Conservation (phyloP, 1,284 basidiomycete species). For the Ceratobasidium sp. region DNA sequence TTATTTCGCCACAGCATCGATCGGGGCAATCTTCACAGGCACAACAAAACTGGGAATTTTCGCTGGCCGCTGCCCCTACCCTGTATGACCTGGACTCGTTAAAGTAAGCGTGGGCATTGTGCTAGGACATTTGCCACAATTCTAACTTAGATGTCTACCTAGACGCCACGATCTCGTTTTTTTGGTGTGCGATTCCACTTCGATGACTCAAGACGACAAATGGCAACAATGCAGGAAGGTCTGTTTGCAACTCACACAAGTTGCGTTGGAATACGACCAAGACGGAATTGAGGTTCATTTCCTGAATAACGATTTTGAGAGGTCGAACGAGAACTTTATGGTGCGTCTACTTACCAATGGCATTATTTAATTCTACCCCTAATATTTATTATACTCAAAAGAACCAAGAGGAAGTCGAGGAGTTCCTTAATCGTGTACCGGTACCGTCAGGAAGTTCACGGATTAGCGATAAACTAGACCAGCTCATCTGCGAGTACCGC, state of each 20-base stretch:
- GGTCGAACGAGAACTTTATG: slow-evolving; percentile 9
- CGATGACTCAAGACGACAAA: slow-evolving; percentile 4
- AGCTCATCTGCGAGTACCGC: slow-evolving; percentile 16
- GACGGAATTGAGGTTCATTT: slow-evolving; percentile 12
- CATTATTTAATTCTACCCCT: background rate
- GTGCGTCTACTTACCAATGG: background rate
- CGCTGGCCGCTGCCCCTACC: slow-evolving; percentile 53
- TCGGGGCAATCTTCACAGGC: too few species aligned
- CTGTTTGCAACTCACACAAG: background rate
- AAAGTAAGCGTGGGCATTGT: too few species aligned
- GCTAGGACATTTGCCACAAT: too few species aligned
- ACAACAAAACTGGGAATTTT: slow-evolving; percentile 64
- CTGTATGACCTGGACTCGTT: background rate
- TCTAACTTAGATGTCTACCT: too few species aligned
- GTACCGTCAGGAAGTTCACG: slow-evolving; percentile 7
- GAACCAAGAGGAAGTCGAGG: slow-evolving; percentile 14
- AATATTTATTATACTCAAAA: background rate
- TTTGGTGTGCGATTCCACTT: slow-evolving; percentile 1
- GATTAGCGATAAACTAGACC: slow-evolving; percentile 16
- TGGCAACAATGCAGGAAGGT: slow-evolving; percentile 5
- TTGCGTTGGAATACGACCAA: background rate
- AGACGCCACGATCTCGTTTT: slow-evolving; percentile 7
- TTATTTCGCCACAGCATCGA: too few species aligned
- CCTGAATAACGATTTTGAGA: slow-evolving; percentile 7
- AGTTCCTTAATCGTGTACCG: slow-evolving; percentile 1